Evolutionary conservation across 1,284 basidiomycete species (phyloP), one percentile per base, ranked within the genome.

Genomic region (Erythrobasidium hasegawianum): DNA sequence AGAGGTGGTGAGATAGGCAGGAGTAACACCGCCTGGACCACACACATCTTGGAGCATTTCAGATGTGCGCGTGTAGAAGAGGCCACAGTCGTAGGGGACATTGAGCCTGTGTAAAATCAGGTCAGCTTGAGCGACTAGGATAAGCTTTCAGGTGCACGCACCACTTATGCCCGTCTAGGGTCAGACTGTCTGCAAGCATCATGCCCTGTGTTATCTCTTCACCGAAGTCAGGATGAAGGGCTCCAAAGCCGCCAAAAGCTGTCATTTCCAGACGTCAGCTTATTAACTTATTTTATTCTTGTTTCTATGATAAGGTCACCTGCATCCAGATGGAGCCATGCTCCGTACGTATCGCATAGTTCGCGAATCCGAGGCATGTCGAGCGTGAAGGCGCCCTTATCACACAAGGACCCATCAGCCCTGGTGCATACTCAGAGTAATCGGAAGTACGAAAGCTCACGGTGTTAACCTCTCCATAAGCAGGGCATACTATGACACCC

Each of bases 241-340:
- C 73, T 0, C 78, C 80, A 55, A 83, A 82, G 0, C 79, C 80
- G 1, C 79, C 80, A 59, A 83, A 83, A 2, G 81, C 81, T 79
- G 70, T 2, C n/a, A n/a, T n/a, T n/a, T n/a, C n/a, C n/a, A n/a
- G n/a, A n/a, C n/a, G n/a, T n/a, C n/a, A n/a, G n/a, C n/a, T n/a
- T n/a, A n/a, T n/a, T n/a, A n/a, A n/a, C n/a, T n/a, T n/a, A n/a
- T n/a, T n/a, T n/a, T n/a, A n/a, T n/a, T n/a, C n/a, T n/a, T n/a
- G n/a, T n/a, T n/a, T n/a, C n/a, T n/a, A n/a, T n/a, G n/a, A 18
- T 18, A 10, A 24, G 71, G 76, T 58, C 50, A 80, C 79, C 80
- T 3, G 78, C 81, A 71, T 82, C 82, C 29, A 82, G 74, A 70
- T 83, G 81, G 2, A 83, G 70, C 81, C 81, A 83, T 0, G 79